phyloP scores from a whole-genome alignment of 306 rosid species.

The Vigna hirtella region DNA sequence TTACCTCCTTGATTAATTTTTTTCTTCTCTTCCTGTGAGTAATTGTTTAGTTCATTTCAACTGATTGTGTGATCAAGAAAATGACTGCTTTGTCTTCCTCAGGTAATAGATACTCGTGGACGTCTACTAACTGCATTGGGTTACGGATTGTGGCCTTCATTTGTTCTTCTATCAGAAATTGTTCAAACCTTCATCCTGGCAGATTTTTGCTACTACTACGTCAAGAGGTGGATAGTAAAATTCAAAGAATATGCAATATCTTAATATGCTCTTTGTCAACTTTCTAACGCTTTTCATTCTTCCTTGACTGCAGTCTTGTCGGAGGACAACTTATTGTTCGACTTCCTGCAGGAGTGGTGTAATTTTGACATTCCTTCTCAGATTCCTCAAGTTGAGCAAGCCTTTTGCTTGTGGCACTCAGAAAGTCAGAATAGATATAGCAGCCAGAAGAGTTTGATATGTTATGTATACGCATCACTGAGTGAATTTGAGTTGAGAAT shows the following conservation, averaged over 20 bases:
- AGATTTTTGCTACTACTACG: slow-evolving; percentile 86
- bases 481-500: slow-evolving; percentile 31
- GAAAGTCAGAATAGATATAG: neutral
- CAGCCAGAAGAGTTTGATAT: slow-evolving; percentile 13
- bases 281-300: slow-evolving; percentile 31
- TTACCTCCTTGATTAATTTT: neutral
- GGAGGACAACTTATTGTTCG: slow-evolving; percentile 82
- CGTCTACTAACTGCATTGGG: slow-evolving; percentile 71
- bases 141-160: slow-evolving; percentile 80
- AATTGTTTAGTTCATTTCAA: neutral
- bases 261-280: slow-evolving; percentile 22
- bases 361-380: slow-evolving; percentile 24
- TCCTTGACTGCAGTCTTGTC: slow-evolving; percentile 59
- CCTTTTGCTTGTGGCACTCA: slow-evolving; percentile 1
- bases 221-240: slow-evolving; percentile 60
- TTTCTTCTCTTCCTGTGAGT: neutral
- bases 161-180: slow-evolving; percentile 77
- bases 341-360: slow-evolving; percentile 80
- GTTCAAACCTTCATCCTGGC: slow-evolving; percentile 83
- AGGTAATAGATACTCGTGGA: slow-evolving; percentile 75
- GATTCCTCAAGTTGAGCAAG: slow-evolving; percentile 24
- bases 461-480: slow-evolving; percentile 7
- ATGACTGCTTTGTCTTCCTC: slow-evolving; percentile 25
- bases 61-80: neutral
- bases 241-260: slow-evolving; percentile 17